These are phyloP conservation scores for Trametes coccinea DNA, from an alignment of 768 basidiomycete species.

Conservation along the genomic window DNA sequence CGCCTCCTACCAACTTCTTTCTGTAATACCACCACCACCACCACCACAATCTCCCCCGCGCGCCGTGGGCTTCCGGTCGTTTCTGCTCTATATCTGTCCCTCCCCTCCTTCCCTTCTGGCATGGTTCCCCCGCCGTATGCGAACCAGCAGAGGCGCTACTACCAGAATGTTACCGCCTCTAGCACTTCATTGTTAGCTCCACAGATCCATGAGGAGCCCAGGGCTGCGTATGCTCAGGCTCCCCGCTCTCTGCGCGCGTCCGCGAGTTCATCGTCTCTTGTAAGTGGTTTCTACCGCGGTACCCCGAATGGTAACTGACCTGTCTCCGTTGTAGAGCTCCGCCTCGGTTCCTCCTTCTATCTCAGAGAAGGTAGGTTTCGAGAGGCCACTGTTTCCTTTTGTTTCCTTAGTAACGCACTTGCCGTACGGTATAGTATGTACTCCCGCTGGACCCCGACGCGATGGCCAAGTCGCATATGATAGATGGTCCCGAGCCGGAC, in stretches of 20 bases:
- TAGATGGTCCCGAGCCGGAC: constrained; percentile 57
- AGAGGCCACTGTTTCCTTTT: background rate
- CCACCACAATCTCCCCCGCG: constrained; percentile 34
- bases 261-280: constrained; percentile 45
- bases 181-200: constrained; percentile 22
- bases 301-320: background rate
- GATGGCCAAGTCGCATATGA: constrained; percentile 47
- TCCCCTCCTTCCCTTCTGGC: background rate
- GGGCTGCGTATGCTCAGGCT: constrained; percentile 18
- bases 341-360: constrained; percentile 26
- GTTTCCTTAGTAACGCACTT: background rate
- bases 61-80: constrained; percentile 42
- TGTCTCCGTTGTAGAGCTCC: background rate
- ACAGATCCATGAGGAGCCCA: constrained; percentile 14
- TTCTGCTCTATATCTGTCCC: background rate
- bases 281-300: constrained; percentile 30
- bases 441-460: constrained; percentile 63
- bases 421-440: constrained; percentile 48
- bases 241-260: constrained; percentile 36
- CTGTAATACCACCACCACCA: constrained; percentile 34
- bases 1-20: background rate
- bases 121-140: constrained; percentile 15
- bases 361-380: constrained; percentile 31
- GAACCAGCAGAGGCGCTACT: constrained; percentile 3
- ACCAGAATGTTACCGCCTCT: constrained; percentile 25